phyloP scores from a whole-genome alignment of 2,329 filamentous ascomycete species.

The Penicillium palitans region DNA sequence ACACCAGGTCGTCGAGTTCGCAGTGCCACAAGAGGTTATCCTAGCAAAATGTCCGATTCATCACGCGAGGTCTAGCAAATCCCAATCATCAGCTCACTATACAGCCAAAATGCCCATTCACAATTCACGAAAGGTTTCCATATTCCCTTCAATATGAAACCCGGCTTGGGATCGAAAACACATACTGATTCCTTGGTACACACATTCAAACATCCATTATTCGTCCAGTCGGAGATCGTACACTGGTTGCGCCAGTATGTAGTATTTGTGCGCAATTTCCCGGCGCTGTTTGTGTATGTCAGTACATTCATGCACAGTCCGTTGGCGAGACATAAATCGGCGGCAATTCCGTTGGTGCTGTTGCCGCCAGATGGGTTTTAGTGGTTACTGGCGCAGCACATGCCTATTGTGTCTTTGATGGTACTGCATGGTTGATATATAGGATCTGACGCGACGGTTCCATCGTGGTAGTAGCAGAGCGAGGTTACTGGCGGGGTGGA shows the following conservation, averaged over 20 bases:
- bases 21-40: background rate
- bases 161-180: background rate
- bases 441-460: too few species aligned
- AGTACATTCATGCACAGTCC: background rate
- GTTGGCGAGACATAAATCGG: background rate
- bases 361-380: too few species aligned
- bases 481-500: too few species aligned
- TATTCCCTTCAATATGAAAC: background rate
- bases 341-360: too few species aligned
- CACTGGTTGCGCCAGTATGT: background rate
- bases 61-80: background rate
- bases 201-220: background rate
- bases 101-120: background rate
- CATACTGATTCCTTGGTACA: background rate
- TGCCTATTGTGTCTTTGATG: too few species aligned
- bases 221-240: background rate
- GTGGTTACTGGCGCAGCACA: too few species aligned
- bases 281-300: background rate
- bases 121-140: background rate
- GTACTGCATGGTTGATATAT: too few species aligned
- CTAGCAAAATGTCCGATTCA: background rate
- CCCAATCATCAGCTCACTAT: background rate
- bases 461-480: too few species aligned
- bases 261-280: background rate
- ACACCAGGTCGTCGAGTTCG: background rate